Conservation (phyloP, 768 basidiomycete genomes). For the Pulveroboletus sp. region DNA sequence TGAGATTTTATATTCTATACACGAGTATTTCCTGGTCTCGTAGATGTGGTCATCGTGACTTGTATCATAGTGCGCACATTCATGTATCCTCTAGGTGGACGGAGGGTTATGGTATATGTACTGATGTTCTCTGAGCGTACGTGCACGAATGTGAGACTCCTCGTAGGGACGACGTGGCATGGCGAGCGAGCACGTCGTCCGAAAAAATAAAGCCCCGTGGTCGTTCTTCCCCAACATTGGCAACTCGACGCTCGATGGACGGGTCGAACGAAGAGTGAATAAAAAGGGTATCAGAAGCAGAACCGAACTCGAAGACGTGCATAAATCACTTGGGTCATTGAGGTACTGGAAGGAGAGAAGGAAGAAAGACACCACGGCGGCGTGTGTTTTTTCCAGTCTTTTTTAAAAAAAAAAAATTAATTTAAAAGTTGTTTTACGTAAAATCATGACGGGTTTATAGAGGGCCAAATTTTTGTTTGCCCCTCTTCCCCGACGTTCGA, state of each 20-base stretch:
- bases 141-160: conserved; percentile 44
- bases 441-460: background rate
- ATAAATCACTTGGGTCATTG: background rate
- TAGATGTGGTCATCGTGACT: background rate
- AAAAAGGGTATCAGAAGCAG: conserved; percentile 23
- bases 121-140: too few relatives aligned
- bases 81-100: conserved; percentile 2
- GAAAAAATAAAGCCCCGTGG: conserved; percentile 49
- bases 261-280: conserved; percentile 47
- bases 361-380: too few relatives aligned
- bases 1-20: background rate
- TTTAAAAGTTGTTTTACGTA: conserved; percentile 11
- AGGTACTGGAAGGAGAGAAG: too few relatives aligned
- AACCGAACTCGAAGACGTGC: background rate
- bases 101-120: background rate
- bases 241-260: conserved; percentile 45
- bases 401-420: too few relatives aligned
- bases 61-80: conserved; percentile 6
- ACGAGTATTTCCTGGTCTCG: background rate
- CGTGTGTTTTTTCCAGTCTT: too few relatives aligned
- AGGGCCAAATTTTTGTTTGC: background rate
- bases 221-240: conserved; percentile 48
- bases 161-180: conserved; percentile 54
- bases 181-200: conserved; percentile 36
- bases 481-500: background rate